These are phyloP conservation scores for Botrytis medusae DNA, from an alignment of 2,329 filamentous ascomycete species.

Conservation along the genomic window DNA sequence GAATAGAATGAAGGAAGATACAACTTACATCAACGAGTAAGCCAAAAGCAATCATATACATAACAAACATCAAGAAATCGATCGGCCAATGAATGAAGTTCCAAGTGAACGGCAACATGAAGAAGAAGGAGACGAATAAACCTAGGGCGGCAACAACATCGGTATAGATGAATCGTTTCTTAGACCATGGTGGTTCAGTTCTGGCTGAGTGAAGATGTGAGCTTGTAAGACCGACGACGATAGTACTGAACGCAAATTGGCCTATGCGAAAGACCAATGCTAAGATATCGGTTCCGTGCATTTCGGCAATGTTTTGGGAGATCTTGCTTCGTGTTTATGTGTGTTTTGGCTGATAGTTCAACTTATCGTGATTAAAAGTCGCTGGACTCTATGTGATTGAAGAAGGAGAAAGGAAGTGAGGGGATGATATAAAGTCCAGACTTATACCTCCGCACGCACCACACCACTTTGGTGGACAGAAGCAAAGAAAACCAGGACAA, in stretches of 20 bases:
- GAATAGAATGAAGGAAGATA: neutral
- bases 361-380: neutral
- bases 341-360: neutral
- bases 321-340: neutral
- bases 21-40: constrained; percentile 34
- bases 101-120: constrained; percentile 68
- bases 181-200: neutral
- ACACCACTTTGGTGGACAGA: neutral
- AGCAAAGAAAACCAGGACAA: constrained; percentile 1
- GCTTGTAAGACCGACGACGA: constrained; percentile 10
- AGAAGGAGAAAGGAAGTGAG: neutral
- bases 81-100: constrained; percentile 70
- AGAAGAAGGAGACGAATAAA: constrained; percentile 67
- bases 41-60: constrained; percentile 58
- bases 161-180: constrained; percentile 23
- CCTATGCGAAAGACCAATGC: constrained; percentile 3
- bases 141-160: constrained; percentile 55
- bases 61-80: constrained; percentile 66
- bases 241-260: constrained; percentile 7
- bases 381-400: neutral
- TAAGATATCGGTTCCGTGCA: neutral
- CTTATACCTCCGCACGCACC: constrained; percentile 3
- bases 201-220: constrained; percentile 4
- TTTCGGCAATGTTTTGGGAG: neutral
- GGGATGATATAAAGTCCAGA: neutral